phyloP scores from a whole-genome alignment of 805 yeast genomes.

The Zygoascus bituminiphila region DNA sequence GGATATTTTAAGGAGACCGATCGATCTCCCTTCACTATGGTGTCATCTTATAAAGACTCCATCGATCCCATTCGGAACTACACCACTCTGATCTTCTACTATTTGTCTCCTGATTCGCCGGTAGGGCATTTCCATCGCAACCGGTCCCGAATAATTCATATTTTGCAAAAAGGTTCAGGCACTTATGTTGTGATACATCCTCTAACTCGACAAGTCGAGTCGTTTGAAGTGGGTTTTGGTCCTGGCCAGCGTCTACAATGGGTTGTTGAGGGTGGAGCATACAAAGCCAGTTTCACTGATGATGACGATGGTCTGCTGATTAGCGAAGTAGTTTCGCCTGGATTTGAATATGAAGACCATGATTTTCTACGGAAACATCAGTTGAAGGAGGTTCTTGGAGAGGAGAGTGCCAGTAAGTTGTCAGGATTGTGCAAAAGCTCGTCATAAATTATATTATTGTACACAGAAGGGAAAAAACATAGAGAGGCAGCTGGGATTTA shows the following conservation, averaged over 20 bases:
- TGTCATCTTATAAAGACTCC: constrained; percentile 29
- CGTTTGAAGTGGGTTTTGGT: constrained; percentile 48
- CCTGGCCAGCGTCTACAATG: constrained; percentile 48
- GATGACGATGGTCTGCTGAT: constrained; percentile 30
- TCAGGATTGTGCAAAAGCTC: too few species aligned
- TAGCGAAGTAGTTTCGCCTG: constrained; percentile 55
- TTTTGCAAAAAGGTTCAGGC: constrained; percentile 48
- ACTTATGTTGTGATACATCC: constrained; percentile 48
- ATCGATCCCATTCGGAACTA: constrained; percentile 27
- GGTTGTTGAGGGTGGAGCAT: constrained; percentile 57
- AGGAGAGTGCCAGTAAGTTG: constrained; percentile 2
- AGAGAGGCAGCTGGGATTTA: too few species aligned
- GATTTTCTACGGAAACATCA: constrained; percentile 30
- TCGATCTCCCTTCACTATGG: constrained; percentile 39
- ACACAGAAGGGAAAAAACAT: too few species aligned
- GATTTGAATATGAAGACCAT: constrained; percentile 50
- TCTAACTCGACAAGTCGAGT: constrained; percentile 36
- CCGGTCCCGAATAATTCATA: constrained; percentile 46
- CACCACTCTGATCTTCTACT: constrained; percentile 46
- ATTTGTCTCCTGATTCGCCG: constrained; percentile 43
- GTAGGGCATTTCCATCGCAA: constrained; percentile 45
- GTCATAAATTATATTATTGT: too few species aligned
- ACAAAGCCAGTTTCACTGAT: constrained; percentile 42
- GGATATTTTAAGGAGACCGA: constrained; percentile 53
- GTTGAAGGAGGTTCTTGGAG: constrained; percentile 9